Evolutionary conservation across 495 filamentous ascomycete genomes (phyloP), one percentile per base, ranked within the genome.

Genomic region (Trichoderma reesei): DNA sequence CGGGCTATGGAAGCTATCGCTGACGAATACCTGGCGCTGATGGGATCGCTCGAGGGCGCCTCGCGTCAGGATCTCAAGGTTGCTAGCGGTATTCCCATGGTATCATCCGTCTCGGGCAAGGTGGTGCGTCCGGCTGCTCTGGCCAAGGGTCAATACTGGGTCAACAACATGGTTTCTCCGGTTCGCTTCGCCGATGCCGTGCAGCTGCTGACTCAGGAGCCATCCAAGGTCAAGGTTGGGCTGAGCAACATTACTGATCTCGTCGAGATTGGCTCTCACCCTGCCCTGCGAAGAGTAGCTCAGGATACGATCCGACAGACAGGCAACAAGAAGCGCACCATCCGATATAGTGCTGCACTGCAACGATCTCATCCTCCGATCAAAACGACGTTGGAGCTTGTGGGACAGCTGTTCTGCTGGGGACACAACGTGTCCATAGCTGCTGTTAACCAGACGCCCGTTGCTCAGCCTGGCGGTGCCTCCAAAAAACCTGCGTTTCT

Each of bases 251-350:
- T 66, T 11, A 71, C 36, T 2, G 63, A 60, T 42, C 60, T 85
- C 1, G 63, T 88, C 18, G 85, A 88, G 62, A 69, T 87, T 41
- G 86, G 86, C 0, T 82, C 86, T 26, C 86, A 88, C 66, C 66
- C 74, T 8, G 80, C 84, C 0, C 70, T 89, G 0, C 72, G 77
- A 41, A 76, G 79, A 0, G 81, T 83, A 0, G 65, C 82, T 14
- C 71, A 74, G 20, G 75, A 84, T 37, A 81, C 78, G n/a, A 51
- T 82, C 8, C 68, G 75, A 33, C 51, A 68, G 38, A 38, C 42
- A 3, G 48, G 42, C n/a, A 62, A 61, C 31, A 66, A 38, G 9
- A 64, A 63, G 46, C 63, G 64, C 34, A 59, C 14, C 18, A 34
- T 67, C 0, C 56, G 48, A 20, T 75, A 74, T 68, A n/a, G 72